Conservation (phyloP, 192 early-diverging fungal genomes). For the Dispira simplex region DNA sequence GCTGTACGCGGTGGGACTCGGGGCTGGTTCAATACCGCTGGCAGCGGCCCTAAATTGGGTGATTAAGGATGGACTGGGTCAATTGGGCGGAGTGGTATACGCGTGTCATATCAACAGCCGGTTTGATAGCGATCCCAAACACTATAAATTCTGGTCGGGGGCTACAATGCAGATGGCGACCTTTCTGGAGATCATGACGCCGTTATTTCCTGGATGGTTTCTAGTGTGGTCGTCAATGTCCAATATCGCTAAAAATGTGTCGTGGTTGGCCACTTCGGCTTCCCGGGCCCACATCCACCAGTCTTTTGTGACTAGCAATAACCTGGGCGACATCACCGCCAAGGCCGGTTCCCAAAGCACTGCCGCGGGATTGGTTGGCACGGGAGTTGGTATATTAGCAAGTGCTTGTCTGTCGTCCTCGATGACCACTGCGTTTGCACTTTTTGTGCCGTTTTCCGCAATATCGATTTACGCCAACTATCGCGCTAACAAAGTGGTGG, state of each 20-base stretch:
- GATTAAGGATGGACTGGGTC: constrained; percentile 80
- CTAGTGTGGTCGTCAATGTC: constrained; percentile 55
- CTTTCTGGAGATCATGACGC: constrained; percentile 62
- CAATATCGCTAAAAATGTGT: constrained; percentile 78
- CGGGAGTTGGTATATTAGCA: constrained; percentile 29
- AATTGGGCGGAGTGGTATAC: constrained; percentile 71
- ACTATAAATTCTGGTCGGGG: constrained; percentile 58
- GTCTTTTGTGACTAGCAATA: constrained; percentile 52
- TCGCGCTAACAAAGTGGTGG: constrained; percentile 44
- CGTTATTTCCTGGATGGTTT: constrained; percentile 62
- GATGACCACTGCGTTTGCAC: constrained; percentile 38
- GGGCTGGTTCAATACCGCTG: constrained; percentile 51
- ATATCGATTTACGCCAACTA: constrained; percentile 60
- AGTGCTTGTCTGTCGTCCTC: constrained; percentile 11
- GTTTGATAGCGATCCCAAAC: constrained; percentile 75
- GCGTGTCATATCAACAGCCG: constrained; percentile 54
- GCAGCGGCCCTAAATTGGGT: constrained; percentile 85
- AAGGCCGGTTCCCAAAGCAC: constrained; percentile 73
- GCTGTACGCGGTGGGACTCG: constrained; percentile 68
- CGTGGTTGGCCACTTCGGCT: constrained; percentile 68
- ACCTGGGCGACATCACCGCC: constrained; percentile 73
- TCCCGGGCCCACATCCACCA: constrained; percentile 71
- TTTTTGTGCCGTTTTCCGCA: constrained; percentile 50
- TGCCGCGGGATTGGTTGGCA: constrained; percentile 66
- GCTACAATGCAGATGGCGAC: constrained; percentile 57